Percentiles rank a stretch among this genome's conserved stretches.
Conservation (phyloP, 345 rosid species). For the Hibiscus syriacus region DNA sequence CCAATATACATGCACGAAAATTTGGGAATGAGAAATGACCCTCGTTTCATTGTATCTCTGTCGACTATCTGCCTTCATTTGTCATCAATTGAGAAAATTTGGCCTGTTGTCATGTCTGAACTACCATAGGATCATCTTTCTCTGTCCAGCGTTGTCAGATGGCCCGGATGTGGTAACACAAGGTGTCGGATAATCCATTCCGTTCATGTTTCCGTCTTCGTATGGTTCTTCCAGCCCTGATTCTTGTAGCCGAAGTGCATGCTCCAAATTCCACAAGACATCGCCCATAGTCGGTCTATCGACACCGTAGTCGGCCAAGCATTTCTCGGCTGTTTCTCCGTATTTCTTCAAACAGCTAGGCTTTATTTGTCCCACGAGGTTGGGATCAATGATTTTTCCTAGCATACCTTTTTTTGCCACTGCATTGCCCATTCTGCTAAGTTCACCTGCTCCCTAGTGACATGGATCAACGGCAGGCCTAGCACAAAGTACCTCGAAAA, state of each 20-base stretch:
- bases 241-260: constrained; percentile 73
- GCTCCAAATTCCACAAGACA: constrained; percentile 86
- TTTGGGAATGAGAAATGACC: constrained; percentile 2
- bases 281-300: constrained; percentile 94
- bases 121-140: constrained; percentile 30
- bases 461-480: constrained; percentile 91
- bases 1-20: not conserved
- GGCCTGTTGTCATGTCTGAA: constrained; percentile 51
- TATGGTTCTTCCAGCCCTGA: constrained; percentile 31
- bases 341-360: no score
- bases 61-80: constrained; percentile 55
- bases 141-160: constrained; percentile 19
- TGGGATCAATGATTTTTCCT: no score
- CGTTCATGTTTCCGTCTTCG: constrained; percentile 16
- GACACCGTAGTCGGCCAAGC: constrained; percentile 87
- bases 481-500: constrained; percentile 89
- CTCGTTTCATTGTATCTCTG: not conserved
- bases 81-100: no score
- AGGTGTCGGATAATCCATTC: constrained; percentile 11
- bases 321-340: no score
- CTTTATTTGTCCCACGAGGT: no score
- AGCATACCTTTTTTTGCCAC: no score
- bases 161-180: constrained; percentile 21
- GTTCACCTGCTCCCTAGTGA: constrained; percentile 83
- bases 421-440: no score